Evolutionary conservation across 2,329 filamentous ascomycete genomes (phyloP), one percentile per base, ranked within the genome.

Genomic region (Trichophyton rubrum): DNA sequence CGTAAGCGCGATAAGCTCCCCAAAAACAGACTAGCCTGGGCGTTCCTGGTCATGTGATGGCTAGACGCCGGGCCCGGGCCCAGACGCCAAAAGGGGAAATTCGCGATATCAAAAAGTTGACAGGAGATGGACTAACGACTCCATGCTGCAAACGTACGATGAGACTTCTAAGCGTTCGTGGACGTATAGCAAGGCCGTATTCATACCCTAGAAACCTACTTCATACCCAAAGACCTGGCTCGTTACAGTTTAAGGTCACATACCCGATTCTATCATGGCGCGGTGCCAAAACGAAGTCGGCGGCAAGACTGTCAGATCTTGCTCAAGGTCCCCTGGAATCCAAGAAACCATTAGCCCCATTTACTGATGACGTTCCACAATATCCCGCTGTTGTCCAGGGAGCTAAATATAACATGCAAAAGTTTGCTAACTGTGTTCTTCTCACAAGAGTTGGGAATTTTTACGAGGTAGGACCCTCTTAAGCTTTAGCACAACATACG

Each of bases 381-480:
- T 96, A 96, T 72, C 91, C 93, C 15, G 88, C 89, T n/a, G 88
- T 97, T 56, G 78, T 97, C 61, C 83, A 90, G 69, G 90, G 96
- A 71, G 92, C 89, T 30, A 83, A 85, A 61, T 89, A 85, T 66
- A 95, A 96, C 74, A 96, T 97, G 86, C 81, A 85, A 66, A 90
- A 87, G 68, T 96, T 95, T 75, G 83, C 85, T 68, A 90, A 95
- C 68, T 97, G 92, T 74, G 88, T 99, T 43, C 74, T 99, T 6
- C 77, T 99, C 62, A 99, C 93, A 3, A 84, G 92, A 61, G 90
- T 99, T 30, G 93, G 93, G 60, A 87, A 91, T 62, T 99, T 99
- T 75, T 99, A 97, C 74, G 93, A 99, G 75, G 79, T 80, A 73
- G 56, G 59, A 22, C 8, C 15, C 38, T 35, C 6, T 27, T 38